Evolutionary conservation across 2,329 filamentous ascomycete species (phyloP), one percentile per base, ranked within the genome.

Genomic region (Aspergillus tubingensis): DNA sequence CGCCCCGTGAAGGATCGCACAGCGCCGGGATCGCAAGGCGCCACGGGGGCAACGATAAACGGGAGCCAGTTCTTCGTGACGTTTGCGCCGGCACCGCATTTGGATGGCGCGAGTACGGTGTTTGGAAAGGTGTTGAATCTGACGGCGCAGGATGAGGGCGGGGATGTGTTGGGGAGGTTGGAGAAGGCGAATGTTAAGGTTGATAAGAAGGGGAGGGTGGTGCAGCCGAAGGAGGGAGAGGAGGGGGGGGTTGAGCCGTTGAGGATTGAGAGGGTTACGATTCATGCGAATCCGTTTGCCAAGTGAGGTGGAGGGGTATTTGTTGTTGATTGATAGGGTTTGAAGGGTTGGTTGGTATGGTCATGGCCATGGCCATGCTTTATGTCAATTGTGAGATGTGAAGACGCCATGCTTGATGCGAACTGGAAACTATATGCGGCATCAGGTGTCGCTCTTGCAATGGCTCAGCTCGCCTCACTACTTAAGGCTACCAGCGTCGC

Each of bases 271-370:
- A 78, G 71, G 1, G 82, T 88, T 17, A 84, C 83, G 2, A 84
- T 88, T 44, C 86, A 88, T 76, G 86, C 86, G 10, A 89, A 89
- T 67, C 86, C 86, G 3, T 75, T 89, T 63, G 86, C 86, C n/a
- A 80, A 76, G 62, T 85, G 78, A 83, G 47, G n/a, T 23, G 27
- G 27, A 19, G 3, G 27, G 27, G 27, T 10, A 30, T 30, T 10
- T 30, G 27, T 30, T 8, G 27, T 30, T 10, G 8, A 8, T 30
- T 30, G 30, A 43, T 43, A 17, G 39, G 8, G n/a, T n/a, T 54
- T 11, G 5, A 8, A 2, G 8, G n/a, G 8, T 19, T 52, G 41
- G n/a, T 38, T 30, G 27, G 8, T 10, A 10, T 30, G 27, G 27
- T 30, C 27, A 30, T 36, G 32, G 11, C 5, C 30, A 32, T 32